These are phyloP conservation scores for Garcia nutans DNA, from an alignment of 345 rosid genomes.

Conservation along the genomic window DNA sequence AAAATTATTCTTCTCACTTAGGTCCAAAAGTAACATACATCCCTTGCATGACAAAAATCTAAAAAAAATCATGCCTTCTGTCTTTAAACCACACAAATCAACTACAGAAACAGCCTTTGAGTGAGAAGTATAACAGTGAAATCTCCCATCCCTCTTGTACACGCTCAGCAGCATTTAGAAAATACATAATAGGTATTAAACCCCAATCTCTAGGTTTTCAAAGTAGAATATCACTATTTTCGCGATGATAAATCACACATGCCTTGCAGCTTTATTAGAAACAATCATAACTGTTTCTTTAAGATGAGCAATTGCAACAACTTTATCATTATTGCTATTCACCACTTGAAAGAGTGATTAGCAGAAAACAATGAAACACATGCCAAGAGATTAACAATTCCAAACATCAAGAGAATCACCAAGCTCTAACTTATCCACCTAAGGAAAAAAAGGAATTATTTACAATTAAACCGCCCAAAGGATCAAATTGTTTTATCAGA, in stretches of 20 bases:
- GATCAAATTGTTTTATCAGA: not conserved
- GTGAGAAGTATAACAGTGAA: not conserved
- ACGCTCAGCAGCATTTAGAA: not conserved
- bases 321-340: not conserved
- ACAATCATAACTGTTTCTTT: not conserved
- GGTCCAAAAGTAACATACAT: not conserved
- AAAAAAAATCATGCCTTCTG: not conserved
- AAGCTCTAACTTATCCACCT: slow-evolving; percentile 1
- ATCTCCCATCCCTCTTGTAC: not conserved
- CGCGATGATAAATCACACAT: not conserved
- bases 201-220: not conserved
- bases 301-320: not conserved
- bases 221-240: not conserved
- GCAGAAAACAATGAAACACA: not conserved
- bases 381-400: not conserved
- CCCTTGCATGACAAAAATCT: not conserved
- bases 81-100: not conserved
- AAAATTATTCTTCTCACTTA: not conserved
- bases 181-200: not conserved
- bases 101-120: not conserved
- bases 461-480: not conserved
- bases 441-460: not conserved
- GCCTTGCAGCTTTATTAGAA: not conserved
- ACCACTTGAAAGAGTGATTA: not conserved
- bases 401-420: not conserved